Conservation (phyloP, 2,329 filamentous ascomycete genomes). For the Apiospora pterosperma region DNA sequence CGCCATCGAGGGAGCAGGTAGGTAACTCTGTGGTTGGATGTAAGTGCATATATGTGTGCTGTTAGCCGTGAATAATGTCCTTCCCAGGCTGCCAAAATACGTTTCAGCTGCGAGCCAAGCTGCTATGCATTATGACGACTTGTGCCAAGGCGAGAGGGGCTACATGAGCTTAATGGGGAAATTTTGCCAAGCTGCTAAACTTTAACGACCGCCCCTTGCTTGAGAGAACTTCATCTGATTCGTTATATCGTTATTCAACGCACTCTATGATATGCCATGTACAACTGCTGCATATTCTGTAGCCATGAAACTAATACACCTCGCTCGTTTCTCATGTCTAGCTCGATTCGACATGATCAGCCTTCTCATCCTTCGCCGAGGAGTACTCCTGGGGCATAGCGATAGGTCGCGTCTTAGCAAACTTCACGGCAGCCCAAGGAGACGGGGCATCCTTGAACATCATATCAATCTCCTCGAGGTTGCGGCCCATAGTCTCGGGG, state of each 20-base stretch:
- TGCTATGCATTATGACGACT: background rate
- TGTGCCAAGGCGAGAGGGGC: background rate
- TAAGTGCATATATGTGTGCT: background rate
- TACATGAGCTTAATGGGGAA: background rate
- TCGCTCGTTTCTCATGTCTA: background rate
- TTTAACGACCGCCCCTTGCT: background rate
- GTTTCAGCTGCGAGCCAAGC: background rate
- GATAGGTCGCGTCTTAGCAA: constrained; percentile 31
- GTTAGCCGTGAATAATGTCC: background rate
- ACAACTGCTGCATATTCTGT: background rate
- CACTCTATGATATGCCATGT: background rate
- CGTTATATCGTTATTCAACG: background rate
- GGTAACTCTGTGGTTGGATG: background rate
- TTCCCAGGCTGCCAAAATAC: background rate
- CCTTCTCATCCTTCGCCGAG: constrained; percentile 20
- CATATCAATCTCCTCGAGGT: constrained; percentile 42
- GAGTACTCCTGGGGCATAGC: constrained; percentile 27
- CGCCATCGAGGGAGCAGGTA: background rate
- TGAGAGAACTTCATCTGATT: background rate
- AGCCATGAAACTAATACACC: background rate
- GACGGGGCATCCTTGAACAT: constrained; percentile 39
- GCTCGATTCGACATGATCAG: constrained; percentile 9
- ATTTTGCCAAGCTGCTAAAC: background rate
- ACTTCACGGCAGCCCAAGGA: constrained; percentile 31
- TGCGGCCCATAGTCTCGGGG: constrained; percentile 49